phyloP scores from a whole-genome alignment of 1,139 yeast species.

The Yamadazyma triangularis region DNA sequence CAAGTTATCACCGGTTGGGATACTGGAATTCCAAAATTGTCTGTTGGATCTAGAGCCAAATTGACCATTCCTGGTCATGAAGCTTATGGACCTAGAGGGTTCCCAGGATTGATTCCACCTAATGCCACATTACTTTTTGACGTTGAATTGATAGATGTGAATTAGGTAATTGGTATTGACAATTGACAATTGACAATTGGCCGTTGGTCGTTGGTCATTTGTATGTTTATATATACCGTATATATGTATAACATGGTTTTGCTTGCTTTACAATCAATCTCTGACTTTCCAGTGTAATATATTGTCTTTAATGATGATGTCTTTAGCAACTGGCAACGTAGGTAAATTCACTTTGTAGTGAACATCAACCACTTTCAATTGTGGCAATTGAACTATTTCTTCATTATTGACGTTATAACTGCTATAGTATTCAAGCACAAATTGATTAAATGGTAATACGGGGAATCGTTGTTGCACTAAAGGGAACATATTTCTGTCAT shows the following conservation, averaged over 20 bases:
- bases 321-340: slow-evolving; percentile 39
- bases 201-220: neutral
- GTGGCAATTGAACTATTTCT: slow-evolving; percentile 43
- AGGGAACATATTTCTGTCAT: slow-evolving; percentile 23
- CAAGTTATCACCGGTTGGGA: slow-evolving; percentile 98
- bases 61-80: slow-evolving; percentile 89
- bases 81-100: slow-evolving; percentile 92
- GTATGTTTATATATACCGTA: neutral
- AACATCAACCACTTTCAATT: slow-evolving; percentile 57
- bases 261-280: neutral
- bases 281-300: slow-evolving; percentile 15
- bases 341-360: slow-evolving; percentile 64
- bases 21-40: slow-evolving; percentile 83
- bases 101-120: slow-evolving; percentile 95
- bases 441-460: slow-evolving; percentile 59
- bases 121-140: slow-evolving; percentile 91
- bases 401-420: slow-evolving; percentile 14
- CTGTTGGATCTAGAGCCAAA: slow-evolving; percentile 88
- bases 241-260: neutral
- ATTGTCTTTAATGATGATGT: slow-evolving; percentile 18
- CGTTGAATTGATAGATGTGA: slow-evolving; percentile 83
- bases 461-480: slow-evolving; percentile 36
- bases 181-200: neutral
- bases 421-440: slow-evolving; percentile 36
- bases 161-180: slow-evolving; percentile 28